Evolutionary conservation across 2,329 filamentous ascomycete species (phyloP).

Genomic region (Oidium heveae): DNA sequence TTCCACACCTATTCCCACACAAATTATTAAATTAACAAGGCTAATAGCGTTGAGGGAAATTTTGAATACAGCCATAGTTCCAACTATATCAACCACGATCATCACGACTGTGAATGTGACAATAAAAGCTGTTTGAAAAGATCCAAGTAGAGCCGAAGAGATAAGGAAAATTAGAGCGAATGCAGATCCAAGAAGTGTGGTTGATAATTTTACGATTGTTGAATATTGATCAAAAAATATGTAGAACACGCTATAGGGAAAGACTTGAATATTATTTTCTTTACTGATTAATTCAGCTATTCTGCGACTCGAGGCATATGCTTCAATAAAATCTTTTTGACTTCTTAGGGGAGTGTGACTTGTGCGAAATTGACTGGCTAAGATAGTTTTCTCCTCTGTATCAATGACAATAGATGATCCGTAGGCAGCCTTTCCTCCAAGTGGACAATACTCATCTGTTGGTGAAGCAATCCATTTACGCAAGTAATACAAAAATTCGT

Average conservation of each 20-base stretch:
- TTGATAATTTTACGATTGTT: conserved; percentile 57
- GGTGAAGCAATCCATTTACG: conserved; percentile 60
- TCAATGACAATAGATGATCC: conserved; percentile 64
- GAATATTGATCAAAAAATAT: conserved; percentile 98
- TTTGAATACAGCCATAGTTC: conserved; percentile 69
- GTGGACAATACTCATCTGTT: conserved; percentile 60
- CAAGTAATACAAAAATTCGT: conserved; percentile 76
- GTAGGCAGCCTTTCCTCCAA: conserved; percentile 75
- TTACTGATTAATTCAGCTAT: conserved; percentile 54
- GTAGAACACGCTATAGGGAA: conserved; percentile 94
- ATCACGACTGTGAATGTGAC: conserved; percentile 75
- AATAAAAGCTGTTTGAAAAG: conserved; percentile 52
- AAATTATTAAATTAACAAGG: conserved; percentile 89
- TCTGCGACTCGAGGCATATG: conserved; percentile 69
- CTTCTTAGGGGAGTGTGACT: conserved; percentile 67
- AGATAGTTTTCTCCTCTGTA: conserved; percentile 35
- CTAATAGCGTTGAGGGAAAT: conserved; percentile 90
- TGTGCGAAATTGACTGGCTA: conserved; percentile 77
- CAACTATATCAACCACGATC: conserved; percentile 84
- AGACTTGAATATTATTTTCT: conserved; percentile 55
- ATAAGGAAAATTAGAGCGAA: conserved; percentile 68
- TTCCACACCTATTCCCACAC: conserved; percentile 85
- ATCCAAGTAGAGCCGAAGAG: conserved; percentile 60
- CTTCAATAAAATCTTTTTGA: conserved; percentile 78
- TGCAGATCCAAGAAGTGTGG: conserved; percentile 55